Conservation (phyloP, 495 filamentous ascomycete genomes). For the Patellaria atrata region DNA sequence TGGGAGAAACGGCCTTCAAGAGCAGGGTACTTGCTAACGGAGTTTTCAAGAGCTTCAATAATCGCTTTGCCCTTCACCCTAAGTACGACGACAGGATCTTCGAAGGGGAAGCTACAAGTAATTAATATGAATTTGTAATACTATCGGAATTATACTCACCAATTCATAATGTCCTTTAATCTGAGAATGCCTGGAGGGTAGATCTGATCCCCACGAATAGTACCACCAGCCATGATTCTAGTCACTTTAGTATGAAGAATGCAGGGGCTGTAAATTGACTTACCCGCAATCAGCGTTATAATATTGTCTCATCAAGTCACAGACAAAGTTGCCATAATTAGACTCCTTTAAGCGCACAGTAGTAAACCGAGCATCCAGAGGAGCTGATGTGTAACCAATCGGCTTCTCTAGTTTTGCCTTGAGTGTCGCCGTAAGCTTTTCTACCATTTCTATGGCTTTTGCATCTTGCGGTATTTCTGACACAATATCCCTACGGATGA, state of each 20-base stretch:
- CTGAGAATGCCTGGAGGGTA: constrained; percentile 65
- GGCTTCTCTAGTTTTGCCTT: constrained; percentile 67
- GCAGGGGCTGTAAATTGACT: too few relatives aligned
- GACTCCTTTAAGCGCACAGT: constrained; percentile 64
- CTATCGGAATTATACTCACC: constrained; percentile 2
- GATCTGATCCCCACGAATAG: constrained; percentile 80
- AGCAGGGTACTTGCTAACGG: constrained; percentile 62
- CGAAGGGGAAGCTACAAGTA: constrained; percentile 86
- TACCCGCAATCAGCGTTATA: constrained; percentile 66
- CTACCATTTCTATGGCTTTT: constrained; percentile 41
- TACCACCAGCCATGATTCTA: constrained; percentile 76
- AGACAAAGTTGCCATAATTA: constrained; percentile 80
- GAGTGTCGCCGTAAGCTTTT: constrained; percentile 52
- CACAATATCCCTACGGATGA: constrained; percentile 57
- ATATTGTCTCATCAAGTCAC: constrained; percentile 76
- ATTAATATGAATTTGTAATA: too few relatives aligned
- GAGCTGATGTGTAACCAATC: constrained; percentile 58
- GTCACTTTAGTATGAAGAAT: too few relatives aligned
- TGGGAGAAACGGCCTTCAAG: constrained; percentile 70
- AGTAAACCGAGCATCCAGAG: constrained; percentile 72
- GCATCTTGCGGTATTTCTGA: constrained; percentile 48
- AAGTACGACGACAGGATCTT: constrained; percentile 75
- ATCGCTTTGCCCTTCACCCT: constrained; percentile 51
- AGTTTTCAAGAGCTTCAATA: constrained; percentile 66
- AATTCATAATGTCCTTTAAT: constrained; percentile 51